These are phyloP conservation scores for Xylariales sp. DNA, from an alignment of 2,329 filamentous ascomycete genomes.

Conservation along the genomic window DNA sequence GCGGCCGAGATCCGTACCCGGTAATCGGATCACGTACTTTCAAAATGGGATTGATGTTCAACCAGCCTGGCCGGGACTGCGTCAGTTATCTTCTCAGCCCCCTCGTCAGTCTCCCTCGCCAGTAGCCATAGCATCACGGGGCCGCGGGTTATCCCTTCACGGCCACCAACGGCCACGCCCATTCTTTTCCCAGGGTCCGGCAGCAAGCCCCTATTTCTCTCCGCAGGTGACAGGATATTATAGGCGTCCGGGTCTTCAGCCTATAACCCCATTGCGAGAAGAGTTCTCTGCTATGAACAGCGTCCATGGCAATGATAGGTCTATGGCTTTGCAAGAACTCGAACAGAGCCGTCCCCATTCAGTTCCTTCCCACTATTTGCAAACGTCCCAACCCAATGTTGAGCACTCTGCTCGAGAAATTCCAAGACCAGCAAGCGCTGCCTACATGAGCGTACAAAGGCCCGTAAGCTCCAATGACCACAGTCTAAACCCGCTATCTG, in stretches of 20 bases:
- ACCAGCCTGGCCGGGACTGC: constrained; percentile 15
- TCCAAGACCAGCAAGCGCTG: constrained; percentile 24
- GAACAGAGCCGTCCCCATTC: constrained; percentile 26
- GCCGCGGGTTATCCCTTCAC: not conserved
- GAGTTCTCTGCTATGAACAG: constrained; percentile 1
- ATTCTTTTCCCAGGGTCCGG: constrained; percentile 23
- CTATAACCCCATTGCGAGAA: constrained; percentile 26
- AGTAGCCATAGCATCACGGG: not conserved
- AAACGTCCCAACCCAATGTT: not conserved
- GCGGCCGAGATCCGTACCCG: not conserved
- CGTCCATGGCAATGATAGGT: not conserved
- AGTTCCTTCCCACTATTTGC: constrained; percentile 18
- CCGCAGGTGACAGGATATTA: constrained; percentile 6
- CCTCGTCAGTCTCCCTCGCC: constrained; percentile 11
- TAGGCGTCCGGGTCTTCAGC: constrained; percentile 4
- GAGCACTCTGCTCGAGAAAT: constrained; percentile 6
- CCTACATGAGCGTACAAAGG: constrained; percentile 6
- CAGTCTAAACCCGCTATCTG: not conserved
- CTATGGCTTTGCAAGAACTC: constrained; percentile 4
- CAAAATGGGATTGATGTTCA: constrained; percentile 1
- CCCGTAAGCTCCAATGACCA: not conserved
- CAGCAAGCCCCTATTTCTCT: constrained; percentile 28
- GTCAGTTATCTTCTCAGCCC: constrained; percentile 18
- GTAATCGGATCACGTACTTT: constrained; percentile 27
- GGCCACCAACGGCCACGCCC: constrained; percentile 18